Evolutionary conservation across 331 rosid species (phyloP).

Genomic region (Quercus lobata): DNA sequence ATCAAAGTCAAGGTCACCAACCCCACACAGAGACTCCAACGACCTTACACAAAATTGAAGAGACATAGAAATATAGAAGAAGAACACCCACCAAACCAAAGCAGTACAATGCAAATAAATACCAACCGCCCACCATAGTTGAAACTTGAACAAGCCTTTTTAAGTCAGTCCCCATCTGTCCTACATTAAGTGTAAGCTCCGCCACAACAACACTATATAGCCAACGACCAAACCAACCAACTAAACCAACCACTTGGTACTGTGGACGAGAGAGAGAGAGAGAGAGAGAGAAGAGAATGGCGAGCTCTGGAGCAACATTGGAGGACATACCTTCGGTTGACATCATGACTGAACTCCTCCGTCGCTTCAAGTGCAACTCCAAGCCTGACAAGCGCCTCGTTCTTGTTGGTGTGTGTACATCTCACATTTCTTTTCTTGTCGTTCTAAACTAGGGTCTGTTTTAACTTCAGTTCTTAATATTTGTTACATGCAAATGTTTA

Average conservation of each 20-base stretch:
- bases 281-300: slow-evolving; percentile 29
- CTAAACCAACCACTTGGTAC: neutral
- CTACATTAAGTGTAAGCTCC: neutral
- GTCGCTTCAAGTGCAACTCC: slow-evolving; percentile 79
- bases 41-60: neutral
- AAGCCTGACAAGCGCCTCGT: slow-evolving; percentile 95
- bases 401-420: slow-evolving; percentile 51
- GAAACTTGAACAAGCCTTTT: neutral
- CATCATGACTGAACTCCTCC: slow-evolving; percentile 89
- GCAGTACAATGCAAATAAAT: neutral
- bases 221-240: neutral
- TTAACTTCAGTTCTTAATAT: no score
- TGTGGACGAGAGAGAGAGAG: no score
- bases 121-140: neutral
- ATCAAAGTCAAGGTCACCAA: neutral
- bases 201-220: neutral
- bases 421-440: neutral
- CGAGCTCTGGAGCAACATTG: slow-evolving; percentile 39
- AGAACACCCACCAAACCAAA: neutral
- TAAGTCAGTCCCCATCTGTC: neutral
- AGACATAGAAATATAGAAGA: neutral
- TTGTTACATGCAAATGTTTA: neutral
- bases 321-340: slow-evolving; percentile 75
- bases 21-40: neutral
- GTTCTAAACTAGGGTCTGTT: no score